Evolutionary conservation across 306 rosid species (phyloP).

Genomic region (Albizia julibrissin): DNA sequence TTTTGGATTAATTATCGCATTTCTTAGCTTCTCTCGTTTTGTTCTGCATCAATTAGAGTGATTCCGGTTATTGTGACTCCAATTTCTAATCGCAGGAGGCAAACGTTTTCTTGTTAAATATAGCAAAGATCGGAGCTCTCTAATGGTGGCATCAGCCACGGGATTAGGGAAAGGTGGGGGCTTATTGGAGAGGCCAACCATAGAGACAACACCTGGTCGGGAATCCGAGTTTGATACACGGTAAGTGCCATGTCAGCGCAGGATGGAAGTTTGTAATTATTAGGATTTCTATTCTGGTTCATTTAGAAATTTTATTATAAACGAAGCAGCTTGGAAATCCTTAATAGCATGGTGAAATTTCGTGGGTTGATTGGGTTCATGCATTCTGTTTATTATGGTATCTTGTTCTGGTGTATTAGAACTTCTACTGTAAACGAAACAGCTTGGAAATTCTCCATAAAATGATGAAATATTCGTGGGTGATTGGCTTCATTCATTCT

Average conservation of each 20-base stretch:
- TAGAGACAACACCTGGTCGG: constrained; percentile 82
- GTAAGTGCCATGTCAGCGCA: constrained; percentile 33
- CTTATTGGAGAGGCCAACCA: constrained; percentile 80
- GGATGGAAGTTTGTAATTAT: neutral
- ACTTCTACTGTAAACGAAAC: neutral
- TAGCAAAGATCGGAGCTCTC: constrained; percentile 51
- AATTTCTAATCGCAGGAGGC: constrained; percentile 52
- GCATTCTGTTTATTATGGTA: neutral
- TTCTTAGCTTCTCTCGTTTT: neutral
- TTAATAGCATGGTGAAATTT: neutral
- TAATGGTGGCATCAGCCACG: constrained; percentile 49
- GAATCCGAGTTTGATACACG: constrained; percentile 80
- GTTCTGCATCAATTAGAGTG: neutral
- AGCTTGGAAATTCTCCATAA: neutral
- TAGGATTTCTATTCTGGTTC: neutral
- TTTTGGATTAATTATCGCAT: neutral
- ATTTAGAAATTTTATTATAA: neutral
- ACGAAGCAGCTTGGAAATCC: constrained; percentile 14
- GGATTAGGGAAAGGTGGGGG: constrained; percentile 74
- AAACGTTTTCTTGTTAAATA: constrained; percentile 39
- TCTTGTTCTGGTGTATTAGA: neutral
- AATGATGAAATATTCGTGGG: neutral
- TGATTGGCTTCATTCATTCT: neutral
- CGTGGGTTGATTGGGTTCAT: neutral
- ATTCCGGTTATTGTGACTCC: constrained; percentile 32